These are phyloP conservation scores for Mycogone perniciosa DNA, from an alignment of 2,329 filamentous ascomycete genomes.

Conservation along the genomic window DNA sequence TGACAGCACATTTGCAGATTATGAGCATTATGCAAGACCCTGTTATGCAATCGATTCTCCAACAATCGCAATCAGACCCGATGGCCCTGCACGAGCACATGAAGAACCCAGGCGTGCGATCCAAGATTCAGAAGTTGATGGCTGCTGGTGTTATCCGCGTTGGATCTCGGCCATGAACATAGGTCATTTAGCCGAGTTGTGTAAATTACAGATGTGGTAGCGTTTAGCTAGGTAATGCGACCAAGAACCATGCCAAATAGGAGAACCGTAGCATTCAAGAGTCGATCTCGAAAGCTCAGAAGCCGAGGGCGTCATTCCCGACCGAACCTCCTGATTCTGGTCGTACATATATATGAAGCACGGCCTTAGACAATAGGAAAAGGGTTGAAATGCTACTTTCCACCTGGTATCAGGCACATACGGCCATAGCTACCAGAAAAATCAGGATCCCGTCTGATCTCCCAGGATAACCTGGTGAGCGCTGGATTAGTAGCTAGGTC, in stretches of 20 bases:
- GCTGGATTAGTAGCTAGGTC: conserved; percentile 16
- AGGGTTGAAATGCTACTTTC: background rate
- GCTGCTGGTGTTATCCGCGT: conserved; percentile 87
- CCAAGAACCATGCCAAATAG: background rate
- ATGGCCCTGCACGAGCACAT: conserved; percentile 94
- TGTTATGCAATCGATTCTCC: conserved; percentile 94
- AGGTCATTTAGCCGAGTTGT: background rate
- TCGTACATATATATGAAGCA: background rate
- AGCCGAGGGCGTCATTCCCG: no score
- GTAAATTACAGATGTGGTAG: background rate
- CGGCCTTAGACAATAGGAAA: background rate
- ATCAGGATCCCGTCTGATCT: conserved; percentile 17
- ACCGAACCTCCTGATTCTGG: background rate
- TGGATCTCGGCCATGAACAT: conserved; percentile 35
- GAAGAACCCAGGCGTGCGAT: conserved; percentile 78
- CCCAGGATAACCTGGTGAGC: conserved; percentile 15
- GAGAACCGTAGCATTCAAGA: no score
- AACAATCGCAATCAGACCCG: conserved; percentile 92
- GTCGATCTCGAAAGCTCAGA: background rate
- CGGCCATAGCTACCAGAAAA: conserved; percentile 15
- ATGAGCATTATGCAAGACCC: conserved; percentile 89
- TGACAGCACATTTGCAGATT: conserved; percentile 45
- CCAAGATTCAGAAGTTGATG: conserved; percentile 91
- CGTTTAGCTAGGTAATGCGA: background rate
- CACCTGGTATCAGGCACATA: conserved; percentile 11